phyloP scores from a whole-genome alignment of 768 basidiomycete genomes.

The Collybia sp. region DNA sequence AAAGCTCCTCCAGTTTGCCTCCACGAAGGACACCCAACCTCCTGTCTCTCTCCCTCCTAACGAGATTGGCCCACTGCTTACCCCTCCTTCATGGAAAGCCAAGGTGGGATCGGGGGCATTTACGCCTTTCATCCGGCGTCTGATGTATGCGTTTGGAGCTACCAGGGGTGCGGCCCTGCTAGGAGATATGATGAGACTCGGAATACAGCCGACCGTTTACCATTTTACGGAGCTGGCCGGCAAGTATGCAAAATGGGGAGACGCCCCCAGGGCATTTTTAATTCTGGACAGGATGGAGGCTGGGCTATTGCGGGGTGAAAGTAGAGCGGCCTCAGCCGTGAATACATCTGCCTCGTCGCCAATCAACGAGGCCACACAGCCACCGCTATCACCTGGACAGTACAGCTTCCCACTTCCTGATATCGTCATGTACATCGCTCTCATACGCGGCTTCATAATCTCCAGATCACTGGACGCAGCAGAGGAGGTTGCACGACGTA shows the following conservation, averaged over 20 bases:
- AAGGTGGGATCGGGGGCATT: conserved; percentile 32
- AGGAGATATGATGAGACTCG: conserved; percentile 46
- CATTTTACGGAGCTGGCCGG: conserved; percentile 48
- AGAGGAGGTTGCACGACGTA: conserved; percentile 21
- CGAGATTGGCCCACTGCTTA: conserved; percentile 13
- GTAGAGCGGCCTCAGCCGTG: neutral
- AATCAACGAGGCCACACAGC: conserved; percentile 3
- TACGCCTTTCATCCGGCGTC: conserved; percentile 44
- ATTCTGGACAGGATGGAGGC: conserved; percentile 40
- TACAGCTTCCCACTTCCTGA: conserved; percentile 17
- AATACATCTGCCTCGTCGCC: neutral
- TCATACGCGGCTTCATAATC: conserved; percentile 32
- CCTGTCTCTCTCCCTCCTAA: conserved; percentile 1
- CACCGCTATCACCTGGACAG: neutral
- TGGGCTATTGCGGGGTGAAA: neutral
- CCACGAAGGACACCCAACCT: neutral
- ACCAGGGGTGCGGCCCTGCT: conserved; percentile 34
- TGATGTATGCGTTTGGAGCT: conserved; percentile 26
- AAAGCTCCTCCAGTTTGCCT: conserved; percentile 28
- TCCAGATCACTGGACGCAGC: conserved; percentile 22
- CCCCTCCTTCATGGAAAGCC: conserved; percentile 24
- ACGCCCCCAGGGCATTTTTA: conserved; percentile 26
- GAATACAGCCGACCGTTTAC: conserved; percentile 38
- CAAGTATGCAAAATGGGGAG: conserved; percentile 35
- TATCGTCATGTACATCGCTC: conserved; percentile 30